A percentile compares a stretch with the other conserved stretches of the same genome.
Evolutionary conservation across 257 asterid genomes (phyloP).

Genomic region (Scutellaria baicalensis): DNA sequence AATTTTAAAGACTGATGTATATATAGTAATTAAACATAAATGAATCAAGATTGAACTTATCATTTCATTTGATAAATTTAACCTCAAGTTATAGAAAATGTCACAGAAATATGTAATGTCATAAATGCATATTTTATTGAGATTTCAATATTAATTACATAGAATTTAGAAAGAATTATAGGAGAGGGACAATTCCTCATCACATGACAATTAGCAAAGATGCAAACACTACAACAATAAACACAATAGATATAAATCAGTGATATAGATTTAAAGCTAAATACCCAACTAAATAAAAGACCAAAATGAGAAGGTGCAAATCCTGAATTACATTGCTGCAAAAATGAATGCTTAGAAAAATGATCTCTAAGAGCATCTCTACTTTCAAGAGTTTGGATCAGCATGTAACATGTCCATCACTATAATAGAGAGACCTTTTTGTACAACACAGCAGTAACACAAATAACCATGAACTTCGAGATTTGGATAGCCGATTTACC

Average conservation of each 20-base stretch:
- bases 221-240: too few relatives aligned
- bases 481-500: neutral
- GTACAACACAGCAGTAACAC: slow-evolving; percentile 13
- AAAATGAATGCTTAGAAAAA: slow-evolving; percentile 2
- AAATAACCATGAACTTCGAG: neutral
- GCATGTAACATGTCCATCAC: neutral
- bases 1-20: neutral
- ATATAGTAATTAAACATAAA: too few relatives aligned
- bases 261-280: too few relatives aligned
- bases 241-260: too few relatives aligned
- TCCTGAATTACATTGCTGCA: neutral
- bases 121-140: too few relatives aligned
- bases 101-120: too few relatives aligned
- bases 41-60: neutral
- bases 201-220: too few relatives aligned
- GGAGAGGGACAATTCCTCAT: too few relatives aligned
- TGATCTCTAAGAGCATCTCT: neutral
- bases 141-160: too few relatives aligned
- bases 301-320: neutral
- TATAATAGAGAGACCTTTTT: neutral
- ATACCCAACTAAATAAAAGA: neutral
- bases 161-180: too few relatives aligned
- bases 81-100: neutral
- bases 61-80: neutral
- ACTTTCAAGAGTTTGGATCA: slow-evolving; percentile 10